Base-by-base conservation (phyloP, 495 filamentous ascomycete species). In the Annulohypoxylon stygium region DNA sequence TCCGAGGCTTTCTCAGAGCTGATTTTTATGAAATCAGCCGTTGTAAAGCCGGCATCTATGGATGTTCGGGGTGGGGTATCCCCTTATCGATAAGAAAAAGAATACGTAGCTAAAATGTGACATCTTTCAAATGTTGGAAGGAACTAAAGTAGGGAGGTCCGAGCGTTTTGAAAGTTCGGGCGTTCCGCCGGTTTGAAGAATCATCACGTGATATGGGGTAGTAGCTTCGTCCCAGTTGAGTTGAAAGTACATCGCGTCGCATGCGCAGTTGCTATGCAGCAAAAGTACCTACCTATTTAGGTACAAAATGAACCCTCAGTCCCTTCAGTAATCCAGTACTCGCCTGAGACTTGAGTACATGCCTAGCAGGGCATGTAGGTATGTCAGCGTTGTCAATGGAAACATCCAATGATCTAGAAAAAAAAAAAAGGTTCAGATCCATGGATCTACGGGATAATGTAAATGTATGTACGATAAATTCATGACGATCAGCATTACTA, bases 131-230 rank as follows among this genome's bases (percentile, higher is more conserved):
- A 9, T 23, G 20, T 23, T 23, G 20, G 20, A 23, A 23, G 20
- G 20, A 23, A 23, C 20, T 23, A 25, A 50, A 23, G 9, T 41
- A 30, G 41, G 51, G 51, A 50, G 65, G 53, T 65, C 59, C 54
- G 39, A 57, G 48, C 65, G 65, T 47, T 9, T 20, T 18, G 45
- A 41, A 30, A 45, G 53, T 65, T 51, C 54, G 39, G 39, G 48
- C 53, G 65, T 37, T 53, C 43, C 12, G 47, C 26, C 37, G 16
- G 14, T 53, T 61, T 23, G 16, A 33, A 11, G 14, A 55, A 25
- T 14, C 16, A 30, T 69, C 70, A 74, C 71, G 71, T 74, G 71
- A 58, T 51, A 71, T 61, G 68, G 62, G 53, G 53, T 65, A 61
- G 51, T 58, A 55, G 7, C 26, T 51, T 20, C 16, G 20, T 45